phyloP scores from a whole-genome alignment of 306 rosid genomes.

The Urtica urens region DNA sequence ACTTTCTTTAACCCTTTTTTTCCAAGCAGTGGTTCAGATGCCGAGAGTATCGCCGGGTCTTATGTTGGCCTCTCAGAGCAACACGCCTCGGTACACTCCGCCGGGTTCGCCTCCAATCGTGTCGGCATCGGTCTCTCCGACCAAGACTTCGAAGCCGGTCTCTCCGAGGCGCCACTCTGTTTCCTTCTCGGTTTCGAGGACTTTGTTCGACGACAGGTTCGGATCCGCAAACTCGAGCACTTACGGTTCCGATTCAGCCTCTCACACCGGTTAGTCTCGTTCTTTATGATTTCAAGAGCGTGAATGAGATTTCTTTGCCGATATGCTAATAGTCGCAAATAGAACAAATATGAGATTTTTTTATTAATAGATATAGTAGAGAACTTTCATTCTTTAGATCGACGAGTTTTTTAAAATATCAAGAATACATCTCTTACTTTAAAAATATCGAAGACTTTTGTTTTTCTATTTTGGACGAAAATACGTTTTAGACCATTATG shows the following conservation, averaged over 20 bases:
- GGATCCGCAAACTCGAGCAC: conserved; percentile 28
- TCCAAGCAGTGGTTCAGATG: conserved; percentile 21
- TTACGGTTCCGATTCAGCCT: conserved; percentile 36
- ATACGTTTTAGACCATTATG: no score
- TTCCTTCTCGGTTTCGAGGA: conserved; percentile 61
- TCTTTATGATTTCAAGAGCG: no score
- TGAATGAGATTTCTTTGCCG: no score
- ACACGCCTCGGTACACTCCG: conserved; percentile 66
- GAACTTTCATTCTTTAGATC: no score
- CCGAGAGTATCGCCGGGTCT: conserved; percentile 45
- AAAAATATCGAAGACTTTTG: no score
- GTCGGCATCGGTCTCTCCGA: conserved; percentile 70
- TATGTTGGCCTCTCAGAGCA: conserved; percentile 62
- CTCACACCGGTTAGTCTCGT: conserved; percentile 52
- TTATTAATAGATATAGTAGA: no score
- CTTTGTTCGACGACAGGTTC: conserved; percentile 51
- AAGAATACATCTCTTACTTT: no score
- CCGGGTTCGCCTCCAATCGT: conserved; percentile 64
- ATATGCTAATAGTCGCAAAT: no score
- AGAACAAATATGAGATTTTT: no score
- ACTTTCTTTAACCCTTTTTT: no score
- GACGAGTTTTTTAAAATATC: no score
- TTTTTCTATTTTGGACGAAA: no score
- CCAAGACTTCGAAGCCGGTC: conserved; percentile 58
- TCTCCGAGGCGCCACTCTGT: conserved; percentile 73